Conservation (phyloP, 805 yeast genomes). For the Yamadazyma ubonensis region DNA sequence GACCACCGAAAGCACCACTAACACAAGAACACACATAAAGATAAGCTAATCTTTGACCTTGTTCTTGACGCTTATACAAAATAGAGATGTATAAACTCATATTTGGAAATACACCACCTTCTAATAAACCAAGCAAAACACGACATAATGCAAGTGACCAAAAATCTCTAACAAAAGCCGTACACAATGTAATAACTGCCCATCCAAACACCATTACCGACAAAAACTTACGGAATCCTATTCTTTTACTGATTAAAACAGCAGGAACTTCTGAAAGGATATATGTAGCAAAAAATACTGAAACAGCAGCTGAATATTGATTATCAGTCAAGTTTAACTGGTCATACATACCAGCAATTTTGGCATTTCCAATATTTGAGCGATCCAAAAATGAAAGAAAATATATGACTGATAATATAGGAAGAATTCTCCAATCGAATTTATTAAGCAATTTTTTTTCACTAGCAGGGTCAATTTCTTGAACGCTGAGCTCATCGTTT, state of each 20-base stretch:
- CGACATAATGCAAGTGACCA: slow-evolving; percentile 46
- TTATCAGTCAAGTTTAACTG: slow-evolving; percentile 37
- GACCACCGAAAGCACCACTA: slow-evolving; percentile 59
- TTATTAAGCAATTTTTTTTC: slow-evolving; percentile 36
- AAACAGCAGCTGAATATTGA: slow-evolving; percentile 44
- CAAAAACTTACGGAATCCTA: slow-evolving; percentile 23
- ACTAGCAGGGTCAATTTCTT: slow-evolving; percentile 4
- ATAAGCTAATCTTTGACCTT: slow-evolving; percentile 22
- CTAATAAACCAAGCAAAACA: slow-evolving; percentile 51
- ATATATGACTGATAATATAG: slow-evolving; percentile 43
- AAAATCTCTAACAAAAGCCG: slow-evolving; percentile 42
- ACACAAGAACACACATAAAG: slow-evolving; percentile 49
- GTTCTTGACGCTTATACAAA: slow-evolving; percentile 18
- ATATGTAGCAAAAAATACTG: slow-evolving; percentile 49
- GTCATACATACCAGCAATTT: slow-evolving; percentile 49
- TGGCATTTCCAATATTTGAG: slow-evolving; percentile 60
- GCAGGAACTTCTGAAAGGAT: slow-evolving; percentile 40
- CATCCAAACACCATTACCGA: slow-evolving; percentile 7
- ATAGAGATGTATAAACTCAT: slow-evolving; percentile 35
- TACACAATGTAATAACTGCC: slow-evolving; percentile 30
- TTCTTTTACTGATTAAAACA: slow-evolving; percentile 34
- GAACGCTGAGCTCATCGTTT: not conserved
- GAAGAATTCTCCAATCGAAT: slow-evolving; percentile 44
- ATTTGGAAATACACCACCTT: slow-evolving; percentile 52
- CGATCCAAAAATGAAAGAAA: slow-evolving; percentile 51